Evolutionary conservation across 2,329 filamentous ascomycete species (phyloP), one percentile per base, ranked within the genome.

Genomic region (Epichloe uncinata): DNA sequence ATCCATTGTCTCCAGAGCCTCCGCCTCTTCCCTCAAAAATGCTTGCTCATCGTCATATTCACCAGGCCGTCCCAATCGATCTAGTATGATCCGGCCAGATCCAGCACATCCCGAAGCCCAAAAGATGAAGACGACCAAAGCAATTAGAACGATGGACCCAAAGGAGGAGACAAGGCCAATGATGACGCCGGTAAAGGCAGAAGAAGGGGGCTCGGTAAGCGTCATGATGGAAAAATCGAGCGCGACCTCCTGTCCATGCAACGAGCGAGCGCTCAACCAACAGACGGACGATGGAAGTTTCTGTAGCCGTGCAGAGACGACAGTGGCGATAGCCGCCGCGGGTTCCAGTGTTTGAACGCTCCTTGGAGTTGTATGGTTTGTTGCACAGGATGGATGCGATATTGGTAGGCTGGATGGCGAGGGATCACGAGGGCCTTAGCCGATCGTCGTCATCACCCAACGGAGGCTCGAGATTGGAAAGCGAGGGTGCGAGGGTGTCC

Each of bases 11-110:
- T 95, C 91, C 65, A 98, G 71, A 52, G 93, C 93, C 67, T 96
- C 89, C 36, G 87, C 89, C 78, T 98, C 93, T 66, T 97, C 93
- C 62, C 87, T 82, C 56, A 83, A 77, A 71, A 95, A 96, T 11
- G 88, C 87, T 70, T 97, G 91, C 67, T 97, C 93, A 69, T 98
- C 93, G 65, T 98, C 93, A 66, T 89, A 98, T 69, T 97, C 93
- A 60, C 93, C 93, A 0, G 93, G 93, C 53, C 91, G 78, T 43
- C 89, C 89, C 66, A 98, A 84, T 56, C 91, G 83, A 70, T 98
- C 93, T 58, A 98, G 78, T 55, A 97, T 80, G 62, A 98, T 96
- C 58, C 91, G 81, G 42, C 91, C 91, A 47, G 84, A 84, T 49
- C 77, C 80, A 37, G 91, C 96, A 53, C 66, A 69, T 49, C 66